Evolutionary conservation across 2,329 filamentous ascomycete genomes (phyloP).

Genomic region (Thielaviopsis cerberus): DNA sequence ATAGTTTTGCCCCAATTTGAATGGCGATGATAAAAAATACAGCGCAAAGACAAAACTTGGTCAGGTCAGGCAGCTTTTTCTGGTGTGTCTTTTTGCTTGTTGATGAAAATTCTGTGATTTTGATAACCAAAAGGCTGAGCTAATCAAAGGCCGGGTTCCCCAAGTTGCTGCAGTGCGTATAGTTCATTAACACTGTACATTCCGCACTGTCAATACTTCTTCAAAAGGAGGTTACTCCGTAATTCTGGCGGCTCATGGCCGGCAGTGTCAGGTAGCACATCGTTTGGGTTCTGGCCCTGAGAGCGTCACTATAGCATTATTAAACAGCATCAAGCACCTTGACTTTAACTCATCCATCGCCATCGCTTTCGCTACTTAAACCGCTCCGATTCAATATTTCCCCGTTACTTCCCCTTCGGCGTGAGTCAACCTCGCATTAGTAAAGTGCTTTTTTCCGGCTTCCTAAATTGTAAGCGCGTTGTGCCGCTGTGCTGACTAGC

Average conservation of each 20-base stretch:
- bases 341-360: too few species aligned
- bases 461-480: not conserved
- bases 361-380: too few species aligned
- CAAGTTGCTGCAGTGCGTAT: too few species aligned
- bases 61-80: not conserved
- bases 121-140: not conserved
- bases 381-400: not conserved
- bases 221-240: too few species aligned
- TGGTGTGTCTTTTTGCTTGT: not conserved
- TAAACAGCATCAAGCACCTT: too few species aligned
- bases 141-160: too few species aligned
- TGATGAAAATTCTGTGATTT: not conserved
- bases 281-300: too few species aligned
- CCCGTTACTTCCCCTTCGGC: not conserved
- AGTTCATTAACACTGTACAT: too few species aligned
- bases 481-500: not conserved
- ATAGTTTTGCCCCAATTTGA: not conserved
- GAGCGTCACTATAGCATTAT: too few species aligned
- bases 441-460: not conserved
- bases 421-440: not conserved
- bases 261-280: too few species aligned
- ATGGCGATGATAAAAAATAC: not conserved
- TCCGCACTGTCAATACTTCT: too few species aligned
- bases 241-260: too few species aligned
- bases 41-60: not conserved